A percentile compares a stretch with the other conserved stretches of the same genome.
phyloP scores from a whole-genome alignment of 371 early-diverging fungal species.

The Capillidium rhysosporum region DNA sequence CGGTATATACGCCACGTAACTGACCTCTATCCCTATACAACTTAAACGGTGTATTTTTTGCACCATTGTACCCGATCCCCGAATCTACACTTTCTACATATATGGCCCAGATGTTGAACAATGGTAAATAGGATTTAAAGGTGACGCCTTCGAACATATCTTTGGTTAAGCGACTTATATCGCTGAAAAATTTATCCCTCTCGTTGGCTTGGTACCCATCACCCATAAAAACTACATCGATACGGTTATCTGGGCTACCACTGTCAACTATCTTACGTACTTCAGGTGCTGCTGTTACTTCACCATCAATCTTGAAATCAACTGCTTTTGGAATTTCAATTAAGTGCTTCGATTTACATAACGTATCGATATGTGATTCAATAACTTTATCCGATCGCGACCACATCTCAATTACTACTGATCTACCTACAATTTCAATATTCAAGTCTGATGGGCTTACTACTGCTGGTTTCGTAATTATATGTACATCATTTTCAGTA shows the following conservation, averaged over 20 bases:
- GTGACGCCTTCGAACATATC: constrained; percentile 30
- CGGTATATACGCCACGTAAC: constrained; percentile 27
- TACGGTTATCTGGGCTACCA: constrained; percentile 24
- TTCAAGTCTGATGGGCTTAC: too few species aligned
- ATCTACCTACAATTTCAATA: too few species aligned
- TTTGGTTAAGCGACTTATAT: constrained; percentile 24
- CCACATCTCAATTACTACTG: too few species aligned
- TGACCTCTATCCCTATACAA: constrained; percentile 34
- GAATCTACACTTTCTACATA: constrained; percentile 20
- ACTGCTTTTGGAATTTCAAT: too few species aligned
- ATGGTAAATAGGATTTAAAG: constrained; percentile 20
- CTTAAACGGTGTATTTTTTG: constrained; percentile 24
- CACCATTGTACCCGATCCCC: constrained; percentile 25
- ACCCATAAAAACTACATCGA: constrained; percentile 33
- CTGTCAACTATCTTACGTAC: constrained; percentile 11
- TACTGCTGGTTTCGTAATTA: too few species aligned
- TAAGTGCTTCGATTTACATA: too few species aligned
- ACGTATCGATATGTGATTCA: too few species aligned
- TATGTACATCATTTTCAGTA: too few species aligned
- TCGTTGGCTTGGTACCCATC: constrained; percentile 29
- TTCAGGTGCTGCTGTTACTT: not conserved
- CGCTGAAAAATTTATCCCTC: constrained; percentile 21
- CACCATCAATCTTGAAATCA: too few species aligned
- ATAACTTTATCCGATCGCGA: too few species aligned
- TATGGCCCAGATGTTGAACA: constrained; percentile 33